Percentiles rank a stretch among this genome's conserved stretches.
phyloP scores from a whole-genome alignment of 1,284 basidiomycete species.

The Sphaerobolus stellatus region DNA sequence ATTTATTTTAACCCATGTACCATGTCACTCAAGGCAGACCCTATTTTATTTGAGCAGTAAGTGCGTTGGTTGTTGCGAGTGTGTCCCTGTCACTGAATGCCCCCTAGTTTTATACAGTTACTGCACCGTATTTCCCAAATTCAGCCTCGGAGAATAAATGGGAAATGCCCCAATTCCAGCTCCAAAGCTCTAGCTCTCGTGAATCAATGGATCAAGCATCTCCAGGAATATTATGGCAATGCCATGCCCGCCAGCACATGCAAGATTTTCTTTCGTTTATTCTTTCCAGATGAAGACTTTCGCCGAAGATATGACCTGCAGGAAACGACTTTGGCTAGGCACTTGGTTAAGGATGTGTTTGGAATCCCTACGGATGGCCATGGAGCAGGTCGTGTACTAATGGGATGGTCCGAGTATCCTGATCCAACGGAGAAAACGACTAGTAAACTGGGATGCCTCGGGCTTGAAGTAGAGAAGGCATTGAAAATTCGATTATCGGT shows the following conservation, averaged over 20 bases:
- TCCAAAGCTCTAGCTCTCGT: constrained; percentile 36
- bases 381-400: constrained; percentile 38
- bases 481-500: constrained; percentile 39
- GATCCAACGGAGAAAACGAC: constrained; percentile 29
- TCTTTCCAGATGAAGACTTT: constrained; percentile 81
- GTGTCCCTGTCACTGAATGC: neutral
- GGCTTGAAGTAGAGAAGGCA: constrained; percentile 55
- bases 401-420: constrained; percentile 45
- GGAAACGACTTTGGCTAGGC: constrained; percentile 61
- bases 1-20: no score
- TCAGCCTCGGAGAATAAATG: neutral
- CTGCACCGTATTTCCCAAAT: constrained; percentile 10
- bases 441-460: constrained; percentile 67
- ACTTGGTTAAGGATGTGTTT: constrained; percentile 50
- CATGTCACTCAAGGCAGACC: neutral
- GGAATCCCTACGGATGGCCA: constrained; percentile 34
- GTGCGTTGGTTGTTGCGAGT: neutral
- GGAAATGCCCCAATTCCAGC: neutral
- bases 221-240: constrained; percentile 43
- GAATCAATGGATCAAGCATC: constrained; percentile 44
- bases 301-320: constrained; percentile 72
- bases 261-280: constrained; percentile 60
- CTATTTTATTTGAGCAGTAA: constrained; percentile 10
- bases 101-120: constrained; percentile 11
- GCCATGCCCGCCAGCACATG: constrained; percentile 50